Evolutionary conservation across 306 rosid genomes (phyloP), one percentile per base, ranked within the genome.

Genomic region (Hippophae rhamnoides): DNA sequence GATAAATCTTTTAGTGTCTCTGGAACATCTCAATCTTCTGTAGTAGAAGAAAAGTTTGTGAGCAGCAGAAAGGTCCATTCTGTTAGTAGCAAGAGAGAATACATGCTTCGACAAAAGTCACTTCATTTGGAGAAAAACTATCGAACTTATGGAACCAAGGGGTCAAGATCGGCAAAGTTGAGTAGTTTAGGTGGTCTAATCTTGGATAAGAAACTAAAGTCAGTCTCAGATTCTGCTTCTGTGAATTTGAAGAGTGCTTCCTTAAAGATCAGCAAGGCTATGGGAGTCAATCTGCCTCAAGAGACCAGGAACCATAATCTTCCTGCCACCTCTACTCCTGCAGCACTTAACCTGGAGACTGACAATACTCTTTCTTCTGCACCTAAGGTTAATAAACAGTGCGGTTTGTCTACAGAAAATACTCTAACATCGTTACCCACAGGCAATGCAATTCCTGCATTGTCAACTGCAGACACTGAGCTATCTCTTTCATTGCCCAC

Each of bases 101-200:
- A 79, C 83, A 72, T 83, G 78, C 84, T 87, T 52, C 89, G 87
- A 45, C 96, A 90, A 18, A 87, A 90, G 77, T 72, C 95, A 46
- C 78, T 79, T 61, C 94, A 83, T 41, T 61, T 79, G 79, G 97
- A 85, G 64, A 89, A 89, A 71, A 61, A 77, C 69, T 72, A 72
- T 55, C 87, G 82, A 47, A 81, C 89, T 9, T 79, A 82, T 57
- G 95, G 96, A 56, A 69, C 81, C 43, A 90, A 90, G 66, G 94
- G 92, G 40, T 79, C 84, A 52, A 79, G 89, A 78, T 78, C 82
- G 66, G 93, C 82, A 53, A 87, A 80, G 80, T 64, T 78, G 68
- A 74, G 82, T 69, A 82, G 84, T 62, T 66, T 83, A 66, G 79
- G 86, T 68, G 73, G 89, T 69, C 79, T 92, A 66, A 72, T 81